Conservation (phyloP, 192 early-diverging fungal species). For the Obelidium mucronatum region DNA sequence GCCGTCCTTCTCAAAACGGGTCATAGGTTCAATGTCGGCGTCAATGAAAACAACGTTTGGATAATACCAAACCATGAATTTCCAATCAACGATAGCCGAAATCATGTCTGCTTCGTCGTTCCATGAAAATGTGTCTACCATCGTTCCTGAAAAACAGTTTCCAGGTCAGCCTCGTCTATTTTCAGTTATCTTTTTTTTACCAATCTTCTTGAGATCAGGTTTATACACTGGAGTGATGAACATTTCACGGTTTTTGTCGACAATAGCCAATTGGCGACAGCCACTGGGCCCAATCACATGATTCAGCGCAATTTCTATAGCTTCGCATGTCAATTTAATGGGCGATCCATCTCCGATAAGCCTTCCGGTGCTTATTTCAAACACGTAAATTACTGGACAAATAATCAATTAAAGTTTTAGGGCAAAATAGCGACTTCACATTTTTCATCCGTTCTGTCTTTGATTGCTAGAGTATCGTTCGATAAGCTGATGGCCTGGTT, state of each 20-base stretch:
- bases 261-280: constrained; percentile 53
- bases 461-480: constrained; percentile 57
- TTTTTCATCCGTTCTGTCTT: constrained; percentile 62
- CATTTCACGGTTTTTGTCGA: constrained; percentile 68
- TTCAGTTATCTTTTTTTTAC: constrained; percentile 13
- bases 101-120: constrained; percentile 63
- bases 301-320: constrained; percentile 58
- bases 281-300: constrained; percentile 41
- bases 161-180: neutral
- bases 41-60: constrained; percentile 69
- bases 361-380: constrained; percentile 56
- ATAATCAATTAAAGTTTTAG: neutral
- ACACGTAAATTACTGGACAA: constrained; percentile 55
- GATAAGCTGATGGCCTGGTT: constrained; percentile 55
- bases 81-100: constrained; percentile 58
- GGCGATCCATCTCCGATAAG: constrained; percentile 47
- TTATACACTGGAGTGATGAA: constrained; percentile 53
- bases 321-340: constrained; percentile 54
- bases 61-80: constrained; percentile 66
- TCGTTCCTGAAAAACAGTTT: constrained; percentile 42
- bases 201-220: constrained; percentile 57
- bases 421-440: constrained; percentile 29
- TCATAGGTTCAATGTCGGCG: constrained; percentile 61
- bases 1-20: constrained; percentile 59
- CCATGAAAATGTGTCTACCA: constrained; percentile 66